A percentile compares a stretch with the other conserved stretches of the same genome.
phyloP scores from a whole-genome alignment of 2,329 filamentous ascomycete species.

The Aureobasidium sp. region DNA sequence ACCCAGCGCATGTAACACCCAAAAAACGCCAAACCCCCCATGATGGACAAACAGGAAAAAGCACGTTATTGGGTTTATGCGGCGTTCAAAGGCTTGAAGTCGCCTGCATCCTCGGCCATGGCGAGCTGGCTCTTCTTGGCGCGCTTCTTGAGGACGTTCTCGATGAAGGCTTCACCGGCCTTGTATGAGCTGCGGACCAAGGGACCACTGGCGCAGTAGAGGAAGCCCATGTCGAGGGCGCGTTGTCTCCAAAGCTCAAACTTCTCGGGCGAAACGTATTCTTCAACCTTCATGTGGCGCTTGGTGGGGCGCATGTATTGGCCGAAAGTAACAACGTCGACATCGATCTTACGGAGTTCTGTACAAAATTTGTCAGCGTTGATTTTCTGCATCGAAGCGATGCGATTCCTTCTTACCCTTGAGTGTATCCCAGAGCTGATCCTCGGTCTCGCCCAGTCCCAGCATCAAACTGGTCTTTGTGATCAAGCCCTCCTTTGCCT shows the following conservation, averaged over 20 bases:
- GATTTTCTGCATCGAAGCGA: accelerated
- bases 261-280: constrained; percentile 82
- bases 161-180: constrained; percentile 95
- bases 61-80: neutral
- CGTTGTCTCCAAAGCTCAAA: constrained; percentile 89
- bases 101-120: constrained; percentile 22
- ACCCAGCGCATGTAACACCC: neutral
- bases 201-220: constrained; percentile 91
- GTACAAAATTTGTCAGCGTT: neutral
- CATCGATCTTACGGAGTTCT: constrained; percentile 70
- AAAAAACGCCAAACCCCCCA: neutral
- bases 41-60: neutral
- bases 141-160: constrained; percentile 90
- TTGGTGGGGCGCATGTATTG: constrained; percentile 99
- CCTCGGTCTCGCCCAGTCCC: constrained; percentile 83
- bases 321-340: constrained; percentile 97
- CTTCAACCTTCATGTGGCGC: constrained; percentile 91
- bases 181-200: constrained; percentile 94
- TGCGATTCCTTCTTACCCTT: constrained; percentile 43
- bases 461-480: constrained; percentile 99
- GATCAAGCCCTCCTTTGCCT: constrained; percentile 65
- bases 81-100: constrained; percentile 16
- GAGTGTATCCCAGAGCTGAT: constrained; percentile 71
- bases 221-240: constrained; percentile 87
- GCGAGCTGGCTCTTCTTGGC: constrained; percentile 30